phyloP scores from a whole-genome alignment of 2,329 filamentous ascomycete species.

The Clonostachys rosea region DNA sequence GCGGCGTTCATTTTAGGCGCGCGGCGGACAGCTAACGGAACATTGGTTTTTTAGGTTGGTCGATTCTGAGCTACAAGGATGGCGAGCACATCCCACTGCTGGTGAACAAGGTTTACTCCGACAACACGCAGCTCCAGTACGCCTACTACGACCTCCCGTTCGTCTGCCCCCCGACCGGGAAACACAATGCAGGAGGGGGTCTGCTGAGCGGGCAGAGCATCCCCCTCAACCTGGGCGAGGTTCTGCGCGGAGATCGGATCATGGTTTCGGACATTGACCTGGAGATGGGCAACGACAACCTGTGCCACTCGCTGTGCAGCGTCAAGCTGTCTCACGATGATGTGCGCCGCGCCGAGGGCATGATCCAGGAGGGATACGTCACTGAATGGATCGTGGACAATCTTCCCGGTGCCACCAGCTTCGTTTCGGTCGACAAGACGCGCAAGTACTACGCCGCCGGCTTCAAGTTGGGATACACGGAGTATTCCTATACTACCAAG shows the following conservation, averaged over 20 bases:
- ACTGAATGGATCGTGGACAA: slow-evolving; percentile 94
- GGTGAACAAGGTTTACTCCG: slow-evolving; percentile 89
- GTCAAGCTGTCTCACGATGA: slow-evolving; percentile 60
- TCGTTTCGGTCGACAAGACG: slow-evolving; percentile 79
- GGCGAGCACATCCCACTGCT: slow-evolving; percentile 77
- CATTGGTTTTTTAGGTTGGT: slow-evolving; percentile 56
- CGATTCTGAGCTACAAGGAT: slow-evolving; percentile 73
- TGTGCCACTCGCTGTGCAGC: slow-evolving; percentile 70
- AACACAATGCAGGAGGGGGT: slow-evolving; percentile 58
- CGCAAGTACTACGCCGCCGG: slow-evolving; percentile 86
- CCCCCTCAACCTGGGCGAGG: slow-evolving; percentile 79
- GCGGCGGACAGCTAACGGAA: not conserved
- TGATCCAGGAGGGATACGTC: slow-evolving; percentile 78
- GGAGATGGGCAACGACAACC: slow-evolving; percentile 68
- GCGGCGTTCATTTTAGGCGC: slow-evolving; percentile 1
- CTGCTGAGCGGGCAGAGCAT: slow-evolving; percentile 74
- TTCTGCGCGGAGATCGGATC: slow-evolving; percentile 83
- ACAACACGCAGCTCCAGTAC: slow-evolving; percentile 86
- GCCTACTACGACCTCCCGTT: slow-evolving; percentile 87
- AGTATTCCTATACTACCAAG: slow-evolving; percentile 53
- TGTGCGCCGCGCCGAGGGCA: slow-evolving; percentile 61
- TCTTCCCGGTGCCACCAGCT: slow-evolving; percentile 81
- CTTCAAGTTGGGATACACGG: slow-evolving; percentile 81
- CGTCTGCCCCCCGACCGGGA: slow-evolving; percentile 74
- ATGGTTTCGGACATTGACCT: slow-evolving; percentile 80